phyloP scores from a whole-genome alignment of 352 stramenopile species.

The Discostella stelligera region DNA sequence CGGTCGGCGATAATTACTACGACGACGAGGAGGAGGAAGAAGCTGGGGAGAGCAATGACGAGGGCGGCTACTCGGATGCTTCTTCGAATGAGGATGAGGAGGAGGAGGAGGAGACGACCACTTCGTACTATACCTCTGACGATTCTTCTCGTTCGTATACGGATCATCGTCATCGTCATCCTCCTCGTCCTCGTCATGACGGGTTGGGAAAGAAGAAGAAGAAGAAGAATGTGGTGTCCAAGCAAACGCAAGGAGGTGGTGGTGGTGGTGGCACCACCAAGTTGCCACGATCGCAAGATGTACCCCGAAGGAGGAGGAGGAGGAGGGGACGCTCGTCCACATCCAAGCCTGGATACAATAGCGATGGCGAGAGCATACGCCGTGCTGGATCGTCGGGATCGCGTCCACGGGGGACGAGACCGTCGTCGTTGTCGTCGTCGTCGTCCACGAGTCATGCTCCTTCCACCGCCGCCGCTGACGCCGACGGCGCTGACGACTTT shows the following conservation, averaged over 20 bases:
- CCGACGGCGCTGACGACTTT: neutral
- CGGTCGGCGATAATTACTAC: neutral
- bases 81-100: constrained; percentile 1
- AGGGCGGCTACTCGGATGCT: neutral
- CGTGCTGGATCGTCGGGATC: neutral
- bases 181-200: neutral
- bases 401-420: constrained; percentile 1
- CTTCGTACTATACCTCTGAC: constrained; percentile 3
- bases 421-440: neutral
- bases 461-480: neutral
- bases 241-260: neutral
- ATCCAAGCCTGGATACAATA: constrained; percentile 16
- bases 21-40: neutral
- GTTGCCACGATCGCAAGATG: neutral
- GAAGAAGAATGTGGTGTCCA: neutral
- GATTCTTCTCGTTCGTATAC: neutral
- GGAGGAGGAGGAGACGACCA: neutral
- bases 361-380: constrained; percentile 15
- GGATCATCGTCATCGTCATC: neutral
- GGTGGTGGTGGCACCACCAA: no score
- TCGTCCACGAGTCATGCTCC: neutral
- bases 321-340: constrained; percentile 19
- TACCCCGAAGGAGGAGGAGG: neutral
- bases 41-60: neutral
- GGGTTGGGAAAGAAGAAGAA: neutral